These are phyloP conservation scores for Rosellinia necatrix DNA, from an alignment of 2,329 filamentous ascomycete species.

Conservation along the genomic window DNA sequence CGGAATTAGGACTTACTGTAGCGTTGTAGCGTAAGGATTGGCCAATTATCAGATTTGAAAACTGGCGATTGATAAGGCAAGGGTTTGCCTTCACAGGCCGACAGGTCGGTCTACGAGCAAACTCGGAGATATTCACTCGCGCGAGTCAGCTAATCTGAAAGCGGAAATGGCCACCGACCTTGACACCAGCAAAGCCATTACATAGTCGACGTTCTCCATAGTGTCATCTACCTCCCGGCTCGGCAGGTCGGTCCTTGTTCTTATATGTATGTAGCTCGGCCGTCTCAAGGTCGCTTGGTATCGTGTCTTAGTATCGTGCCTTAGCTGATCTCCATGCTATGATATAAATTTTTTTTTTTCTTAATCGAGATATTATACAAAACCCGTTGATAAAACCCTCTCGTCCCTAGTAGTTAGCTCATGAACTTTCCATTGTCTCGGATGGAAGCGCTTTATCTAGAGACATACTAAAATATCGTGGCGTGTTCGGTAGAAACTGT, in stretches of 20 bases:
- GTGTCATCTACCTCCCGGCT: neutral
- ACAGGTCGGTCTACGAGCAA: conserved; percentile 6
- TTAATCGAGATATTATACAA: conserved; percentile 7
- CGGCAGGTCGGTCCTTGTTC: too few species aligned
- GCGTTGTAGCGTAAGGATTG: too few species aligned
- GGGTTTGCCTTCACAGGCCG: too few species aligned
- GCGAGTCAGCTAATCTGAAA: neutral
- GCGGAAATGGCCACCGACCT: conserved; percentile 1
- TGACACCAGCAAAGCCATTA: neutral
- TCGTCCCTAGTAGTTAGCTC: neutral
- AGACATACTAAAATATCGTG: too few species aligned
- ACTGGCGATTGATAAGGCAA: too few species aligned
- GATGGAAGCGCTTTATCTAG: neutral
- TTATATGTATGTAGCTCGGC: too few species aligned
- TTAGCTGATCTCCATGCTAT: conserved; percentile 11
- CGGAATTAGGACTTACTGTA: too few species aligned
- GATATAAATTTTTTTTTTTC: neutral
- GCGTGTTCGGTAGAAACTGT: neutral
- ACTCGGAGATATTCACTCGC: conserved; percentile 10
- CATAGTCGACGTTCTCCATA: too few species aligned
- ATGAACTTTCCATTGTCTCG: neutral
- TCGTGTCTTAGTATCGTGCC: too few species aligned
- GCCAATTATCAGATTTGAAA: too few species aligned
- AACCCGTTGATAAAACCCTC: conserved; percentile 7
- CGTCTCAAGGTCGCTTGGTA: too few species aligned